phyloP scores from a whole-genome alignment of 2,329 filamentous ascomycete genomes.

The Ceratocystis albifundus region DNA sequence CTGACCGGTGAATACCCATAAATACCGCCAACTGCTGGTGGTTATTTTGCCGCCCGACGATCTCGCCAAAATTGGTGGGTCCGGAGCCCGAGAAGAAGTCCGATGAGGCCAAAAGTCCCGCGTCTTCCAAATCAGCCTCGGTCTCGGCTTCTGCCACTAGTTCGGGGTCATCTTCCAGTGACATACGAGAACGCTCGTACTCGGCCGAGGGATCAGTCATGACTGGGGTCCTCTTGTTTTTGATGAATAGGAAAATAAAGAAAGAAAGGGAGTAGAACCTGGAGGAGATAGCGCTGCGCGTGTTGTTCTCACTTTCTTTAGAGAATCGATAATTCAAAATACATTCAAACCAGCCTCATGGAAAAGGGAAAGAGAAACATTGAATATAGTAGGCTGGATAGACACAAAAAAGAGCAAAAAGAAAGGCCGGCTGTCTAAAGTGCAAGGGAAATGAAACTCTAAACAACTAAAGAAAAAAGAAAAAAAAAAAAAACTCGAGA shows the following conservation, averaged over 20 bases:
- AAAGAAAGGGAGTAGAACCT: not conserved
- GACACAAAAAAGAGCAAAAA: not conserved
- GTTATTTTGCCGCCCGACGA: constrained; percentile 11
- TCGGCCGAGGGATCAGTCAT: not conserved
- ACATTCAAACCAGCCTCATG: too few species aligned
- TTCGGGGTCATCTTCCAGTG: constrained; percentile 12
- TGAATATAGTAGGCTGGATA: too few species aligned
- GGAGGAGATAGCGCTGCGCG: not conserved
- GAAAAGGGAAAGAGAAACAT: too few species aligned
- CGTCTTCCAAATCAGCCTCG: constrained; percentile 16
- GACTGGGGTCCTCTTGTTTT: not conserved
- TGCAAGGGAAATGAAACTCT: not conserved
- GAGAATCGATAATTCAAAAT: too few species aligned
- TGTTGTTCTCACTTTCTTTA: not conserved
- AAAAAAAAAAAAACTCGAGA: too few species aligned
- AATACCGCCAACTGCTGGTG: constrained; percentile 22
- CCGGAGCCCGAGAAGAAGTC: constrained; percentile 15
- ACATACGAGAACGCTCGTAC: not conserved
- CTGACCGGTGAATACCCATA: constrained; percentile 24
- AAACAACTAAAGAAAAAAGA: not conserved
- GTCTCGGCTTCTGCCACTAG: constrained; percentile 10
- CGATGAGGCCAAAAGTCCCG: constrained; percentile 11
- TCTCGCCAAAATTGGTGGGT: constrained; percentile 20
- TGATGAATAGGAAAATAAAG: not conserved
- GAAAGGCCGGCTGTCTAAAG: not conserved